Evolutionary conservation across 148 eudicot genomes (phyloP).

Genomic region (Camellia granthamiana): DNA sequence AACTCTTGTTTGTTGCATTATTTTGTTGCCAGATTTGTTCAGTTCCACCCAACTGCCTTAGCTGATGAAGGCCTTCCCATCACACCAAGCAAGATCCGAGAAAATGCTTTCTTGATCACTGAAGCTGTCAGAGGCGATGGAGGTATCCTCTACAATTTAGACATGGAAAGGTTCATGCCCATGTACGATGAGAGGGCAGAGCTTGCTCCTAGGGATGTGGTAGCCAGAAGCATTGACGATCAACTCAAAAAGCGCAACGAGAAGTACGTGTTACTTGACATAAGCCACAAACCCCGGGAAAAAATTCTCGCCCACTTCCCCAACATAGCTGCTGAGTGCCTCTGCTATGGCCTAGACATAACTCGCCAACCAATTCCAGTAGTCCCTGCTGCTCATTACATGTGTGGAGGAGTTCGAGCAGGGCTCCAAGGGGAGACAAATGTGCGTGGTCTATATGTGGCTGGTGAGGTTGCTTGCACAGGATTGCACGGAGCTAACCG

Average conservation of each 20-base stretch:
- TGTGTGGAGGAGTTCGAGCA: constrained; percentile 96
- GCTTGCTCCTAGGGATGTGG: constrained; percentile 89
- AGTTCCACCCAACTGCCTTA: constrained; percentile 95
- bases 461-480: constrained; percentile 95
- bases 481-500: constrained; percentile 96
- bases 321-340: constrained; percentile 93
- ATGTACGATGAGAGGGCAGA: constrained; percentile 78
- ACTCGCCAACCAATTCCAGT: constrained; percentile 86
- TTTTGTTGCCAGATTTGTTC: constrained; percentile 68
- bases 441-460: constrained; percentile 79
- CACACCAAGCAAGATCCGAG: constrained; percentile 51
- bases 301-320: constrained; percentile 87
- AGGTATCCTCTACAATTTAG: constrained; percentile 76
- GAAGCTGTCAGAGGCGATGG: constrained; percentile 98
- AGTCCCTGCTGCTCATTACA: constrained; percentile 97
- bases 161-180: constrained; percentile 96
- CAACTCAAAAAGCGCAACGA: constrained; percentile 85
- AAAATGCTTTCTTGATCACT: constrained; percentile 87
- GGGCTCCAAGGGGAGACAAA: constrained; percentile 90
- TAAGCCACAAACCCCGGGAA: constrained; percentile 77
- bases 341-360: constrained; percentile 71
- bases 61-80: constrained; percentile 92
- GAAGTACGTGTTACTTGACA: constrained; percentile 84
- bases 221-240: constrained; percentile 91
- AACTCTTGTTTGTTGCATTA: not conserved